These are phyloP conservation scores for Acanthamoeba sp. DNA, from an alignment of 208 protist genomes.

Conservation along the genomic window DNA sequence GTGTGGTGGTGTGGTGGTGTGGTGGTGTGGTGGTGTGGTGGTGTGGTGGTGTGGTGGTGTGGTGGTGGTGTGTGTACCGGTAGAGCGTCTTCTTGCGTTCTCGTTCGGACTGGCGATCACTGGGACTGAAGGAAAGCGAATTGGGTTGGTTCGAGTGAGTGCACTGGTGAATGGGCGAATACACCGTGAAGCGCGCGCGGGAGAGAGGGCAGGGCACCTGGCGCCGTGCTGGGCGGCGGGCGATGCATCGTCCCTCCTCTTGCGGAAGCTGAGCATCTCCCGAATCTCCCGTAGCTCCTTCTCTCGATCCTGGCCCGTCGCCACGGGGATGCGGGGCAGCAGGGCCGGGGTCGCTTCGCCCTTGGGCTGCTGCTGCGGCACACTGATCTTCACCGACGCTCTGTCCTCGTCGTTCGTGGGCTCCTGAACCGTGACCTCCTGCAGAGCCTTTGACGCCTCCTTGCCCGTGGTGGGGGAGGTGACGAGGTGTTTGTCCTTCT, in stretches of 20 bases:
- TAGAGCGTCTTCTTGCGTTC: not conserved
- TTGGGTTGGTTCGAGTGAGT: no score
- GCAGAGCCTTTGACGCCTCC: not conserved
- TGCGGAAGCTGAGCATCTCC: constrained; percentile 15
- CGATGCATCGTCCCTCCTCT: not conserved
- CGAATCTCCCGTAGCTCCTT: constrained; percentile 4
- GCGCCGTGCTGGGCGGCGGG: not conserved
- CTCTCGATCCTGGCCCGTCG: constrained; percentile 26
- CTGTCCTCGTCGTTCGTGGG: not conserved
- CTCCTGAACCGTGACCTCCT: no score
- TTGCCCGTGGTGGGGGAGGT: not conserved
- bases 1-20: no score
- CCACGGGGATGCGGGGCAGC: not conserved
- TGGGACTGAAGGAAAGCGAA: not conserved
- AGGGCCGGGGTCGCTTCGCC: not conserved
- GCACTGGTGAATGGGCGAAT: no score
- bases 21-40: no score
- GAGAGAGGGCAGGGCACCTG: no score
- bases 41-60: no score
- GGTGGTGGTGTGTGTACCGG: no score
- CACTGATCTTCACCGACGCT: not conserved
- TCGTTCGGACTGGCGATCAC: not conserved
- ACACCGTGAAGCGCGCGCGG: no score
- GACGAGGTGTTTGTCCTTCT: not conserved
- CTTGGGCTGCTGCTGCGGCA: not conserved